Evolutionary conservation across 176 grass and related monocot species (phyloP), one percentile per base, ranked within the genome.

Genomic region (Chloris gayana): DNA sequence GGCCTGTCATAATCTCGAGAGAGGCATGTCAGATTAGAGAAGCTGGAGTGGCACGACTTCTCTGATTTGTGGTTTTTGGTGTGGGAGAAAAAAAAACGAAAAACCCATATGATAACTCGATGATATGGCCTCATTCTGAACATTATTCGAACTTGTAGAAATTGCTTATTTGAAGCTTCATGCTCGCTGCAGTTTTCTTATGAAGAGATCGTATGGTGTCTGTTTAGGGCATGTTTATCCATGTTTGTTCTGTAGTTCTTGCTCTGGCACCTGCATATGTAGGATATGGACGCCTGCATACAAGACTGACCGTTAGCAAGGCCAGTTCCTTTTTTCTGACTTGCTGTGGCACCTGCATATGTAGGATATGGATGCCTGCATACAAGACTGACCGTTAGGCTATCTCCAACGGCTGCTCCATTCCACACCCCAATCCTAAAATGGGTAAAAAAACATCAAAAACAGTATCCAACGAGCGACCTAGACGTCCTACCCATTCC

Each of bases 1-100:
- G 14, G 46, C 13, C 47, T 5, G 25, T 42, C n/a, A 37, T 37
- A 5, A 61, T 62, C 33, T 44, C 6, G 70, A 57, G 25, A 14
- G 24, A 35, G 68, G 34, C 59, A 21, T 74, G 35, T 80, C 32
- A 33, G 50, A 84, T 47, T 62, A 24, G 60, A 44, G 69, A 84
- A 42, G 75, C 75, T 32, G 22, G 60, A 79, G 31, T 73, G 21
- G 51, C 50, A 63, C 14, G 39, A 19, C 14, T 18, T 62, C 6
- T 39, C 25, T 54, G 7, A 50, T 56, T 64, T 5, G 22, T 1
- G 29, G 39, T n/a, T n/a, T n/a, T n/a, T n/a, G 37, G 39, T 72
- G 18, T 14, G 14, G 31, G 32, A 18, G 22, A 7, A 25, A 7
- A 22, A 68, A 3, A 9, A 41, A 50, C n/a, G n/a, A n/a, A n/a